These are phyloP conservation scores for Fusarium verrucosum DNA, from an alignment of 2,329 filamentous ascomycete species.

Conservation along the genomic window DNA sequence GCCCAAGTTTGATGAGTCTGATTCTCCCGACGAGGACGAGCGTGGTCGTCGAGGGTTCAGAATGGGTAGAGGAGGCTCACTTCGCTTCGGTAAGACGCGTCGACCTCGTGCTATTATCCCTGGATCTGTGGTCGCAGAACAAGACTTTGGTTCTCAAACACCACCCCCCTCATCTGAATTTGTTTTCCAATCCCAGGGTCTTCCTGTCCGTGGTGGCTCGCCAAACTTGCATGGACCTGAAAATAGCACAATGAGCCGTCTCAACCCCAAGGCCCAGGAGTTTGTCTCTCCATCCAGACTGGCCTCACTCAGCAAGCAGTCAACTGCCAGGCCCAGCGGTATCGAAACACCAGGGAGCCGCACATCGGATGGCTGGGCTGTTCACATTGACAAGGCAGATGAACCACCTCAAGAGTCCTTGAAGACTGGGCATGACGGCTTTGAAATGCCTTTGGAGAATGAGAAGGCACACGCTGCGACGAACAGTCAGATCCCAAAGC, in stretches of 20 bases:
- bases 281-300: slow-evolving; percentile 38
- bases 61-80: slow-evolving; percentile 47
- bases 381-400: neutral
- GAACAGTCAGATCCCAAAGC: neutral
- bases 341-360: neutral
- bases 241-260: slow-evolving; percentile 8
- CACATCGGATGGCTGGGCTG: neutral
- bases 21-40: slow-evolving; percentile 13
- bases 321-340: neutral
- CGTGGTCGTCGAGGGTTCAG: slow-evolving; percentile 40
- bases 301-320: neutral
- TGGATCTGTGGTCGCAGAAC: slow-evolving; percentile 27
- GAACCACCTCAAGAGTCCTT: neutral
- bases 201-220: neutral
- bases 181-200: slow-evolving; percentile 15
- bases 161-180: slow-evolving; percentile 26
- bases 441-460: neutral
- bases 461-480: neutral
- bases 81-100: slow-evolving; percentile 47
- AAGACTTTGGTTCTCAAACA: slow-evolving; percentile 4
- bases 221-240: neutral
- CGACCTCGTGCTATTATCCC: slow-evolving; percentile 32
- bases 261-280: slow-evolving; percentile 37
- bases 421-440: neutral
- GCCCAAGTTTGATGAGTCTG: slow-evolving; percentile 8